Evolutionary conservation across 1,139 yeast species (phyloP), one percentile per base, ranked within the genome.

Genomic region (Geotrichum restrictum): DNA sequence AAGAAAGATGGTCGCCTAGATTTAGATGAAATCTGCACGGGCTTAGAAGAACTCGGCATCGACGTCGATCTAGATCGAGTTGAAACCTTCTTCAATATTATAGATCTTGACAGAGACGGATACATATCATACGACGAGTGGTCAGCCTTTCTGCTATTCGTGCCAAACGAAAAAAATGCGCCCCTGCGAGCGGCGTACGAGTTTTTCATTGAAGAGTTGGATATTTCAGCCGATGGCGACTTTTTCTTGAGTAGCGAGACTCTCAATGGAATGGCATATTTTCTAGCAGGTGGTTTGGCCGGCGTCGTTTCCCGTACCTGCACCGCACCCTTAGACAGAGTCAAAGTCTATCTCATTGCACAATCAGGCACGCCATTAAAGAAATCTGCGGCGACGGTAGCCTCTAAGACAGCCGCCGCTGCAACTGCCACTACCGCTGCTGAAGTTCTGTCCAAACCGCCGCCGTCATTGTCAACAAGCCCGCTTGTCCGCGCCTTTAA

Each of bases 281-380:
- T 93, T 64, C 69, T 89, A 36, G 96, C 97, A 1, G 98, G 98
- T 33, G 98, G 98, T 0, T 70, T 91, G 32, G 87, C 97, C 0
- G 98, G 98, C 1, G 98, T 93, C 4, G 85, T 93, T 3, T 88
- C 97, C 13, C 81, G 98, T 70, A 89, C 98, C 0, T 85, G 95
- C 63, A 93, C 98, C 0, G 98, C 98, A 0, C 98, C 98, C 11
- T 88, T 93, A 62, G 98, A 93, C 69, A 78, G 98, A 67, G 80
- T 93, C 24, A 93, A 93, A 66, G 98, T 93, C 19, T 93, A 88
- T 62, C 74, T 93, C 53, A 93, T 93, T 64, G 98, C 98, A 1
- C 80, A 96, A 67, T 84, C 96, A 0, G 96, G 89, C 61, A 51
- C 60, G 2, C 53, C 57, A 3, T 29, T 34, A 22, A 40, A 43